Percentiles rank a stretch among this genome's conserved stretches.
Evolutionary conservation across 2,329 filamentous ascomycete species (phyloP).

Genomic region (Ophiostoma tasmaniense): DNA sequence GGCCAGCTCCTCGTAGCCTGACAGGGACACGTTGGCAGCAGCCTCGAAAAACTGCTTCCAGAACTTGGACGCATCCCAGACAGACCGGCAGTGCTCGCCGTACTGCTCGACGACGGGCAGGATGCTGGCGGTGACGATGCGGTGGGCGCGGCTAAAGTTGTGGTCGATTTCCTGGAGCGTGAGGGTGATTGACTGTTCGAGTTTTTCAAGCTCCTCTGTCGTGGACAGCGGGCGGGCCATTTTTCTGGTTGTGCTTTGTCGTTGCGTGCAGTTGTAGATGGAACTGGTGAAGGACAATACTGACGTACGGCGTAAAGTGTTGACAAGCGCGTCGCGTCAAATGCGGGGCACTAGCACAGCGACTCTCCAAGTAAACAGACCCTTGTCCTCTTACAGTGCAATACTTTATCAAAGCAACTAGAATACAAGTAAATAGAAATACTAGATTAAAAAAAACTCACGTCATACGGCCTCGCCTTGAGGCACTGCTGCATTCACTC

Average conservation of each 20-base stretch:
- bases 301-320: background rate
- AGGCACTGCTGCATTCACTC: background rate
- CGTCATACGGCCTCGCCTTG: background rate
- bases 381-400: too few species aligned
- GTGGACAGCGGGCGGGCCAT: conserved; percentile 55
- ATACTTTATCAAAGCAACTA: too few species aligned
- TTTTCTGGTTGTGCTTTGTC: background rate
- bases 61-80: conserved; percentile 98
- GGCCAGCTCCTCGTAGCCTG: conserved; percentile 77
- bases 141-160: conserved; percentile 94
- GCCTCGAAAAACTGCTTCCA: conserved; percentile 99
- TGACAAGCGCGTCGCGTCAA: background rate
- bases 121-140: conserved; percentile 90
- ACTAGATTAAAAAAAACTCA: background rate
- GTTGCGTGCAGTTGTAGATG: too few species aligned
- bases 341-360: background rate
- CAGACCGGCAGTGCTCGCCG: conserved; percentile 81
- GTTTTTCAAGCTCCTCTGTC: conserved; percentile 88
- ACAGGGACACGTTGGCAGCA: conserved; percentile 92
- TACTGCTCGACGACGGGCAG: conserved; percentile 92
- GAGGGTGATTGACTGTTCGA: conserved; percentile 94
- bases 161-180: conserved; percentile 98
- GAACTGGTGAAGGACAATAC: too few species aligned
- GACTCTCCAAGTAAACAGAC: background rate
- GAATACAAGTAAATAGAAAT: background rate